Evolutionary conservation across 208 protist species (phyloP).

Genomic region (Crithidia sp.): DNA sequence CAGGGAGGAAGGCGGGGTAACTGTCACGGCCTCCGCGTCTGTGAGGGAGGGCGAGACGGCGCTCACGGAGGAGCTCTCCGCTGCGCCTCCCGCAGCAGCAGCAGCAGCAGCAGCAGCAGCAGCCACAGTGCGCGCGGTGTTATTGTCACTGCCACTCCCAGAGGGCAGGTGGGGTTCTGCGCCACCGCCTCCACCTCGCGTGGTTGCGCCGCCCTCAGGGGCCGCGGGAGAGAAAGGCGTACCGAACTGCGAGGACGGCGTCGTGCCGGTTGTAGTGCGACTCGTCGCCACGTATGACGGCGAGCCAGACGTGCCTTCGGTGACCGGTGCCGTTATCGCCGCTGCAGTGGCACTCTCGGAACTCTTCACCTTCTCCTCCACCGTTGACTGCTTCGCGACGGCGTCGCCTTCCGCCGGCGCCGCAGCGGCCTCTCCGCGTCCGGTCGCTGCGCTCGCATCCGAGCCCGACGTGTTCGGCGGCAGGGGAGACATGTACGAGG

Average conservation of each 20-base stretch:
- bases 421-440: not conserved
- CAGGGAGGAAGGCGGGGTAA: slow-evolving; percentile 17
- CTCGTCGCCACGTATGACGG: not conserved
- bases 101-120: no score
- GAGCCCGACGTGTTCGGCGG: not conserved
- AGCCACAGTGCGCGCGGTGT: not conserved
- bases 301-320: not conserved
- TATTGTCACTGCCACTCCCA: not conserved
- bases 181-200: not conserved
- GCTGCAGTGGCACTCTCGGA: not conserved
- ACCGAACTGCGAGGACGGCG: slow-evolving; percentile 11
- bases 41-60: slow-evolving; percentile 11
- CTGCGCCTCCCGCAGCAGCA: not conserved
- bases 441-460: not conserved
- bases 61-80: not conserved
- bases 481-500: slow-evolving; percentile 1
- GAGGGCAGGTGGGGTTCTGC: not conserved
- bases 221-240: slow-evolving; percentile 1
- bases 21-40: not conserved
- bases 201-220: not conserved
- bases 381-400: no score
- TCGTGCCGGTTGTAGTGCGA: slow-evolving; percentile 5
- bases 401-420: no score
- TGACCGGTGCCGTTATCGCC: not conserved
- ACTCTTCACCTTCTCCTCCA: not conserved